These are phyloP conservation scores for Kluyveromyces dobzhanskii DNA, from an alignment of 805 yeast genomes.

Conservation along the genomic window DNA sequence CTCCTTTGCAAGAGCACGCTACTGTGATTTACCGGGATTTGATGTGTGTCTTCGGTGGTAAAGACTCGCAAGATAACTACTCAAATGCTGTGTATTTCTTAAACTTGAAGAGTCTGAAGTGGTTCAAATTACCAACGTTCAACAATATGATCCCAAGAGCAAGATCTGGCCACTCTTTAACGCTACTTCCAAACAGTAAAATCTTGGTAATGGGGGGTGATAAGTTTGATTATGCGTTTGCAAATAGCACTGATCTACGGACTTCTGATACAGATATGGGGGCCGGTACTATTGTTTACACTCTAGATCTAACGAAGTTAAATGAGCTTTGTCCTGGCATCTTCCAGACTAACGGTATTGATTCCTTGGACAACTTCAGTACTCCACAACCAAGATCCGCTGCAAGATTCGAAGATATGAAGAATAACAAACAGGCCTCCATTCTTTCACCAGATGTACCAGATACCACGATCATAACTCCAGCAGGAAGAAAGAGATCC, in stretches of 20 bases:
- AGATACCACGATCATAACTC: constrained; percentile 1
- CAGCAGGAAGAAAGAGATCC: constrained; percentile 3
- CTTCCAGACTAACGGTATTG: constrained; percentile 21
- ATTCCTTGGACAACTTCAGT: background rate
- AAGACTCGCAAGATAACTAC: constrained; percentile 62
- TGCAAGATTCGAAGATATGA: constrained; percentile 1
- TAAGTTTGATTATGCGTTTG: constrained; percentile 53
- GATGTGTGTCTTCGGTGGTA: constrained; percentile 86
- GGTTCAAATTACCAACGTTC: constrained; percentile 53
- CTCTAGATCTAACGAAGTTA: constrained; percentile 44
- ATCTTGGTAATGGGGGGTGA: constrained; percentile 90
- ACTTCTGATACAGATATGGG: constrained; percentile 46
- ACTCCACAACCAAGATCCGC: background rate
- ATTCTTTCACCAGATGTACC: constrained; percentile 6
- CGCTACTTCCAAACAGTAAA: constrained; percentile 59
- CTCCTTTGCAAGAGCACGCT: constrained; percentile 88
- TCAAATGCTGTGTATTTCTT: constrained; percentile 63
- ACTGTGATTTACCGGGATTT: constrained; percentile 70
- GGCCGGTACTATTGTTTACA: constrained; percentile 53
- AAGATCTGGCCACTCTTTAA: constrained; percentile 85
- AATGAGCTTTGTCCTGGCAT: constrained; percentile 32
- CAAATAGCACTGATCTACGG: constrained; percentile 41
- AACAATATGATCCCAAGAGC: constrained; percentile 56
- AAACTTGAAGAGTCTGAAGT: constrained; percentile 59
- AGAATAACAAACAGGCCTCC: background rate